Base-by-base conservation (phyloP, 2,329 filamentous ascomycete species). In the Hymenoscyphus occultus region DNA sequence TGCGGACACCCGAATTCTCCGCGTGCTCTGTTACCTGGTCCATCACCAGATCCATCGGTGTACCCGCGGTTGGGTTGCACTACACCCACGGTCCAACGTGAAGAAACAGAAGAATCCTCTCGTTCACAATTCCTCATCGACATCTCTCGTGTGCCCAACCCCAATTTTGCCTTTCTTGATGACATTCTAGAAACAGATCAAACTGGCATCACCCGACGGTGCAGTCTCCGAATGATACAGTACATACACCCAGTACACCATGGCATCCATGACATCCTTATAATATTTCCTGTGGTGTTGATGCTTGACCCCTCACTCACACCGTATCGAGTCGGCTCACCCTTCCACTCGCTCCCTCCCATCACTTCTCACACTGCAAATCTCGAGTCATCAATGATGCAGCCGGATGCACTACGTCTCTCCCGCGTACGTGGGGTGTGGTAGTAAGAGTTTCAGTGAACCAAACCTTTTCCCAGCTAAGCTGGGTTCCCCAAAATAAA, bases 1-100 rank as follows among this genome's bases (percentile, higher is more conserved):
- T 69, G 67, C 69, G 66, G 64, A 64, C 66, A 66, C 51, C 69
- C 69, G 69, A 71, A 68, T 65, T 67, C 65, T 72, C 69, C 68
- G 66, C 63, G 60, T 62, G 60, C 51, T 56, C 48, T 48, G 60
- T 62, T 62, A 40, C 60, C 32, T 31, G 57, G 65, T 59, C 60
- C 64, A 67, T 68, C 67, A 67, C 62, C 66, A 68, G 69, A 64
- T 58, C 60, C 48, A 19, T 54, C 48, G 48, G 48, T 54, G 48
- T 12, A 51, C 45, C 48, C 48, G 19, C 19, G 10, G 48, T 54
- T 54, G 48, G 48, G 48, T 54, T 5, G 19, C 19, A 54, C 48
- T 22, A 54, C 19, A 28, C 45, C 19, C 48, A n/a, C 7, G n/a
- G 48, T 54, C 22, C 48, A 28, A 54, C 48, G 4, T 54, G 48